phyloP scores from a whole-genome alignment of 2,329 filamentous ascomycete species.

The Aspergillus flavus region DNA sequence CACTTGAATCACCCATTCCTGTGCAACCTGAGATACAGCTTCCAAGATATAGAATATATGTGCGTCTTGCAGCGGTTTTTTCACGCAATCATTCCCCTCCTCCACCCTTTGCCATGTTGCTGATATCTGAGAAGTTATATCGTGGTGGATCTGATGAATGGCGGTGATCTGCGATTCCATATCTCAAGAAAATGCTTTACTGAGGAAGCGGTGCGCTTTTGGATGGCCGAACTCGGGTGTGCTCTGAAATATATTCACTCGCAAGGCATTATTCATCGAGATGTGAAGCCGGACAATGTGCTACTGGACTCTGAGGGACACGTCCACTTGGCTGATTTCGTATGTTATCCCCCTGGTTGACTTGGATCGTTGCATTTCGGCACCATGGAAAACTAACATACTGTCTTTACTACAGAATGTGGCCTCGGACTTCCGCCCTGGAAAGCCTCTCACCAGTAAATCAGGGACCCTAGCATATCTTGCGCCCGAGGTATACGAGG shows the following conservation, averaged over 20 bases:
- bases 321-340: constrained; percentile 96
- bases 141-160: constrained; percentile 97
- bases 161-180: constrained; percentile 94
- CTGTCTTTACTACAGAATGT: constrained; percentile 69
- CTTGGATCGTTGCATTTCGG: neutral
- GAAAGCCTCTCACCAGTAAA: constrained; percentile 86
- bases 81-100: neutral
- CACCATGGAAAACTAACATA: constrained; percentile 14
- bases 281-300: constrained; percentile 91
- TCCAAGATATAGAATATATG: constrained; percentile 99
- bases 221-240: constrained; percentile 93
- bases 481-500: constrained; percentile 91
- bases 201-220: constrained; percentile 94
- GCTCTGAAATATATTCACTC: constrained; percentile 83
- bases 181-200: constrained; percentile 98
- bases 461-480: constrained; percentile 95
- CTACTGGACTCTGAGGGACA: constrained; percentile 86
- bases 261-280: constrained; percentile 86
- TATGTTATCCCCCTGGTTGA: constrained; percentile 50
- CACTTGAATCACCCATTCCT: constrained; percentile 97
- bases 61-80: constrained; percentile 50
- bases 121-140: constrained; percentile 66
- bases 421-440: constrained; percentile 84
- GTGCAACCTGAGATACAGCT: constrained; percentile 97
- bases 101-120: constrained; percentile 9